Evolutionary conservation across 208 protist genomes (phyloP), one percentile per base, ranked within the genome.

Genomic region (Trypanosoma scelopori): DNA sequence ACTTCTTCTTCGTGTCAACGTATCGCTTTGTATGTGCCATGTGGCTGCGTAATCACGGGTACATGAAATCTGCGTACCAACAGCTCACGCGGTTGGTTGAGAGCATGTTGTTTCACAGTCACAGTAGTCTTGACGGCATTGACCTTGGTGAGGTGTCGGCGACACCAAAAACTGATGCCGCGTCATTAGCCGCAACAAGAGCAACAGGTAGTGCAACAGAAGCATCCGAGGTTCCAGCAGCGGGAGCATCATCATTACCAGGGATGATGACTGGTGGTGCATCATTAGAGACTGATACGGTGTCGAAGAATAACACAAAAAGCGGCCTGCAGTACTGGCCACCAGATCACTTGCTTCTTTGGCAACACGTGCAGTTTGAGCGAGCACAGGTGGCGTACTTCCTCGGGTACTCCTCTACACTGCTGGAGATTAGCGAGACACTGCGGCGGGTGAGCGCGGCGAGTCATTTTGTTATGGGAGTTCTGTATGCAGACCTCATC

Each of bases 331-430:
- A 66, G 20, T 92, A 76, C 50, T 92, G 79, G 79, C 72, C 84
- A n/a, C 80, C 86, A 11, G 86, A 95, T 43, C 76, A 87, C 48
- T 69, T 95, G 4, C 49, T 95, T 12, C 64, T 95, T 11, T 84
- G 82, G 62, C 61, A 80, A 7, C 48, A 80, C 37, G 71, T 83
- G 32, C 89, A 92, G 52, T 71, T 80, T 47, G 63, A 78, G 22
- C 76, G 84, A 2, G 85, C 78, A 12, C 70, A 86, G 64, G 35
- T 86, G 37, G 85, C 82, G 12, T 27, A 71, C 25, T 91, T 89
- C 32, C 69, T 92, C 11, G 84, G 75, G 1, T 78, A 84, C 55
- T 65, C 72, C 1, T 55, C 51, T 15, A 67, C 57, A 0, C 39
- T 87, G 4, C 52, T 65, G 12, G 56, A 57, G 13, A 76, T 80